A percentile compares a stretch with the other conserved stretches of the same genome.
phyloP scores from a whole-genome alignment of 2,329 filamentous ascomycete genomes.

The Chaetomiaceae sp. region DNA sequence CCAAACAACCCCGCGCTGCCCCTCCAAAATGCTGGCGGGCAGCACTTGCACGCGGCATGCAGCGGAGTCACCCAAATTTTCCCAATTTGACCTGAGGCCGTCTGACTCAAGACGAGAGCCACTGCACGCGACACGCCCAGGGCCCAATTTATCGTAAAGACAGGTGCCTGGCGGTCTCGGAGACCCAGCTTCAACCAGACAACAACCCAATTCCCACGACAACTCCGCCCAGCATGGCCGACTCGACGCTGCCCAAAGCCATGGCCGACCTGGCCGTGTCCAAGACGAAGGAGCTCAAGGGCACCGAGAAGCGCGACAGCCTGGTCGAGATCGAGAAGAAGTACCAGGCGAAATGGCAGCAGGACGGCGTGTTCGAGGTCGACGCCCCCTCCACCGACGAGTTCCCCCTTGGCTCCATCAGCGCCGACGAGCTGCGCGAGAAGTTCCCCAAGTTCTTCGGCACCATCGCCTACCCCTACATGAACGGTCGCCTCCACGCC shows the following conservation, averaged over 20 bases:
- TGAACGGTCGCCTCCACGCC: slow-evolving; percentile 84
- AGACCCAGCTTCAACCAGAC: background rate
- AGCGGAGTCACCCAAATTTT: slow-evolving; percentile 19
- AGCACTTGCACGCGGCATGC: background rate
- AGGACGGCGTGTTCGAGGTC: slow-evolving; percentile 72
- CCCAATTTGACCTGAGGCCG: background rate
- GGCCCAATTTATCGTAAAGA: background rate
- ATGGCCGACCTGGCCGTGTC: slow-evolving; percentile 47
- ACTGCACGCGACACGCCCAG: slow-evolving; percentile 9
- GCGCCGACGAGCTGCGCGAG: slow-evolving; percentile 67
- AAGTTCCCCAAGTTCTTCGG: slow-evolving; percentile 89
- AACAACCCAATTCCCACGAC: background rate
- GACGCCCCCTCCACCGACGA: slow-evolving; percentile 77
- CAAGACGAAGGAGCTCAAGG: slow-evolving; percentile 57
- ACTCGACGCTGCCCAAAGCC: slow-evolving; percentile 37
- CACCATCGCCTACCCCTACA: slow-evolving; percentile 55
- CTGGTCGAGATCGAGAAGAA: slow-evolving; percentile 77
- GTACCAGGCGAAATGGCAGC: slow-evolving; percentile 81
- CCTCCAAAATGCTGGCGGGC: slow-evolving; percentile 10
- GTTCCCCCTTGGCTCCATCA: slow-evolving; percentile 67
- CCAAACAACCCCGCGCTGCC: slow-evolving; percentile 19
- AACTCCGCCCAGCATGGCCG: slow-evolving; percentile 8
- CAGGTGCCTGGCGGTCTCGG: background rate
- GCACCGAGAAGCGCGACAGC: slow-evolving; percentile 79
- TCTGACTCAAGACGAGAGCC: slow-evolving; percentile 1